Evolutionary conservation across 495 filamentous ascomycete species (phyloP).

Genomic region (Cudoniella acicularis): DNA sequence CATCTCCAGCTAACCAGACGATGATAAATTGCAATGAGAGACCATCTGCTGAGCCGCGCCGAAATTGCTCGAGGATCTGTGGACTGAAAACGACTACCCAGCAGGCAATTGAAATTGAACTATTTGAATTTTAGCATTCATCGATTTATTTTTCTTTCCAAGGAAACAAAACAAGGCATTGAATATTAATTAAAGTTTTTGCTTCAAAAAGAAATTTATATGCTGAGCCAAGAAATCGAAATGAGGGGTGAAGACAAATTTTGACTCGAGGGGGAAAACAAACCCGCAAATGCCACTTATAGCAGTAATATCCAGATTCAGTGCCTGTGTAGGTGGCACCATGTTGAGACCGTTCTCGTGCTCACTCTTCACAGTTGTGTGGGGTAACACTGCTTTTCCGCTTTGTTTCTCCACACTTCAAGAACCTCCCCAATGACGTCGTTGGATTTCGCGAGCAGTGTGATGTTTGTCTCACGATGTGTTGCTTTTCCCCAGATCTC

Average conservation of each 20-base stretch:
- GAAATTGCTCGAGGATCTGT: slow-evolving; percentile 95
- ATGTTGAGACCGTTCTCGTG: slow-evolving; percentile 6
- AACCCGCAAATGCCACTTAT: slow-evolving; percentile 87
- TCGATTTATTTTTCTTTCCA: background rate
- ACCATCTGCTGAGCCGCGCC: slow-evolving; percentile 79
- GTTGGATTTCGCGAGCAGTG: background rate
- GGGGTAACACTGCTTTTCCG: too few relatives aligned
- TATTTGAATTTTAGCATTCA: slow-evolving; percentile 29
- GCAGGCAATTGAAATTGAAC: slow-evolving; percentile 92
- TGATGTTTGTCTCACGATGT: background rate
- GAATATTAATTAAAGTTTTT: background rate
- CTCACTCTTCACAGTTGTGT: background rate
- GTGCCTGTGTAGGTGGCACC: slow-evolving; percentile 26
- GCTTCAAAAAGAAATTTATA: background rate
- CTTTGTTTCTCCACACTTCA: too few relatives aligned
- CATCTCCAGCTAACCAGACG: slow-evolving; percentile 88
- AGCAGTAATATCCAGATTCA: slow-evolving; percentile 76
- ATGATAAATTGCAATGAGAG: slow-evolving; percentile 86
- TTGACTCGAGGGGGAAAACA: slow-evolving; percentile 18
- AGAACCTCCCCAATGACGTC: background rate
- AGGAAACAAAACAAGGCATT: background rate
- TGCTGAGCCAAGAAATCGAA: background rate
- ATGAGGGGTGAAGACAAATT: background rate
- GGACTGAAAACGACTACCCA: slow-evolving; percentile 98
- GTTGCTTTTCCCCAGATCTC: background rate